A percentile compares a stretch with the other conserved stretches of the same genome.
These are phyloP conservation scores for Hyparrhenia diplandra DNA, from an alignment of 176 grass and related monocot genomes.

Conservation along the genomic window DNA sequence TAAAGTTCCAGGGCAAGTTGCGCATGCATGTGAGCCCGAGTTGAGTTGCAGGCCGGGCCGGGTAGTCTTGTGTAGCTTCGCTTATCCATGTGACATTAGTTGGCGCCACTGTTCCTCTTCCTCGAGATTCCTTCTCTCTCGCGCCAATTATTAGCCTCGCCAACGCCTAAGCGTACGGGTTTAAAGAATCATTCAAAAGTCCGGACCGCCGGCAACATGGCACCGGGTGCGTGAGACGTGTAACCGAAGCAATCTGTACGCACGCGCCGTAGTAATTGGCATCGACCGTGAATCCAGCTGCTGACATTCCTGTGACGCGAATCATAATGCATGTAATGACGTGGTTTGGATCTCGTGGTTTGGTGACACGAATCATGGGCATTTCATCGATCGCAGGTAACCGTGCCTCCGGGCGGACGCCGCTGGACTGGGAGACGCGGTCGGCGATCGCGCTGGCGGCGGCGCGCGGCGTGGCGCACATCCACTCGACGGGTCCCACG, in stretches of 20 bases:
- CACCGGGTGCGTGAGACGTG: neutral
- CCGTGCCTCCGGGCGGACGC: constrained; percentile 73
- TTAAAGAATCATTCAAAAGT: constrained; percentile 22
- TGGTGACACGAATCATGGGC: too few species aligned
- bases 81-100: constrained; percentile 41
- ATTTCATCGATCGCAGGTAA: too few species aligned
- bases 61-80: constrained; percentile 26
- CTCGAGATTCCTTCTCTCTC: constrained; percentile 34
- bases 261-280: constrained; percentile 7
- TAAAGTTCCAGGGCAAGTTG: constrained; percentile 28
- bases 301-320: neutral
- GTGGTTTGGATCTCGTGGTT: neutral
- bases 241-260: constrained; percentile 8
- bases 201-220: neutral
- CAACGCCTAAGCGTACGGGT: neutral
- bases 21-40: constrained; percentile 23
- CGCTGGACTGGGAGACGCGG: constrained; percentile 87
- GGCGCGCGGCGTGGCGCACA: constrained; percentile 59
- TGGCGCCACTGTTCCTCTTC: constrained; percentile 30
- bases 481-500: constrained; percentile 60
- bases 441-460: constrained; percentile 65
- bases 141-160: constrained; percentile 33
- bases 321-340: too few species aligned
- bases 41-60: constrained; percentile 12
- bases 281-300: neutral